Conservation (phyloP, 176 grass and related monocot species). For the Hordeum marinum region DNA sequence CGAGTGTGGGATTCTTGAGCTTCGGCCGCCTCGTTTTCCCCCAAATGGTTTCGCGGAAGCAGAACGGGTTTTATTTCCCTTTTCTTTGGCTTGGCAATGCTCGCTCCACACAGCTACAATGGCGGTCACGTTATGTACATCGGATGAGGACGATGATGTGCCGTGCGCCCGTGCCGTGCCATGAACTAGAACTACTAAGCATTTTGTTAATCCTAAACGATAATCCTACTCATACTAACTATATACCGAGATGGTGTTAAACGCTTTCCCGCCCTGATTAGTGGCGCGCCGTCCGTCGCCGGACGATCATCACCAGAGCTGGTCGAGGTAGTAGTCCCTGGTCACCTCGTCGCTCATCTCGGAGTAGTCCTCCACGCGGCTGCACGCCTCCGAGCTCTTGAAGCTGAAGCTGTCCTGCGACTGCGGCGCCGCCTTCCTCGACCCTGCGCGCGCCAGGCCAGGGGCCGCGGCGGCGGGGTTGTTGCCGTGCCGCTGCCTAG, state of each 20-base stretch:
- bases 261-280: not conserved
- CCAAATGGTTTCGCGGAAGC: not conserved
- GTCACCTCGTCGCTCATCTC: constrained; percentile 45
- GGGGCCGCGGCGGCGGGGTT: no score
- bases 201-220: not conserved
- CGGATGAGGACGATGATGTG: not conserved
- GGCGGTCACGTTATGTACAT: not conserved
- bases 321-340: constrained; percentile 90
- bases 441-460: not conserved
- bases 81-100: not conserved
- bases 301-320: constrained; percentile 57
- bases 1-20: not conserved
- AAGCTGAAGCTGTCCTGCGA: constrained; percentile 40
- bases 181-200: not conserved
- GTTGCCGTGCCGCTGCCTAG: constrained; percentile 35
- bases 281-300: not conserved
- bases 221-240: not conserved
- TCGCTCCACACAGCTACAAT: not conserved
- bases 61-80: constrained; percentile 32
- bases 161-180: not conserved
- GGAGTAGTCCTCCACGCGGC: constrained; percentile 20
- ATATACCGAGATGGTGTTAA: constrained; percentile 19
- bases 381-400: constrained; percentile 18
- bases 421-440: constrained; percentile 26
- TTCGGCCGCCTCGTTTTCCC: not conserved